Evolutionary conservation across 139 green algal species (phyloP).

Genomic region (Chlamydomonas schloesseri): DNA sequence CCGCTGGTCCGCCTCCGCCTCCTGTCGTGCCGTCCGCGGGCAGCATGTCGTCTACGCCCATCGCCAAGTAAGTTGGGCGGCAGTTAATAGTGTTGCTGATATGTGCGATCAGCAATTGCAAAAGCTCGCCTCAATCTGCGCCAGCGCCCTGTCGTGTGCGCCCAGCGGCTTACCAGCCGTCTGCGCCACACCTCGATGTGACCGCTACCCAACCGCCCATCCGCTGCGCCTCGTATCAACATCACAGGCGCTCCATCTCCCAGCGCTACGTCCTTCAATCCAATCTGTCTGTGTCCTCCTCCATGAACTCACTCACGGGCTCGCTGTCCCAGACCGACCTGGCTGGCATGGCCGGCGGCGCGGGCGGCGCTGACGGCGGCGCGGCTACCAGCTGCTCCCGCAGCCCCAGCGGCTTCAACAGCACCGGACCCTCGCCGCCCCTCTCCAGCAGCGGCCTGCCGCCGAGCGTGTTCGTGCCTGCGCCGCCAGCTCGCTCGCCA

Average conservation of each 20-base stretch:
- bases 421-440: background rate
- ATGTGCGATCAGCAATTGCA: too few relatives aligned
- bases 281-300: slow-evolving; percentile 49
- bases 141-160: too few relatives aligned
- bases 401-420: background rate
- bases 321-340: slow-evolving; percentile 19
- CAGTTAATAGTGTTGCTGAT: background rate
- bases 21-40: background rate
- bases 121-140: too few relatives aligned
- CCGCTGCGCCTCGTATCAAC: too few relatives aligned
- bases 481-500: background rate
- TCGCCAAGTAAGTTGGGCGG: slow-evolving; percentile 21
- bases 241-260: slow-evolving; percentile 33
- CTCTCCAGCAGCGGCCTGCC: background rate
- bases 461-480: background rate
- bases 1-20: slow-evolving; percentile 40
- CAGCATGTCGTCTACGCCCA: background rate
- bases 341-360: background rate
- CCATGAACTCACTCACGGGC: slow-evolving; percentile 7
- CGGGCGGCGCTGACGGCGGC: background rate
- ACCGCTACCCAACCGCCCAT: too few relatives aligned
- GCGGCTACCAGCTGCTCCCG: background rate
- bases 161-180: too few relatives aligned
- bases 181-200: too few relatives aligned
- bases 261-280: slow-evolving; percentile 54